phyloP scores from a whole-genome alignment of 2,329 filamentous ascomycete genomes.

The Neonectria faginata region DNA sequence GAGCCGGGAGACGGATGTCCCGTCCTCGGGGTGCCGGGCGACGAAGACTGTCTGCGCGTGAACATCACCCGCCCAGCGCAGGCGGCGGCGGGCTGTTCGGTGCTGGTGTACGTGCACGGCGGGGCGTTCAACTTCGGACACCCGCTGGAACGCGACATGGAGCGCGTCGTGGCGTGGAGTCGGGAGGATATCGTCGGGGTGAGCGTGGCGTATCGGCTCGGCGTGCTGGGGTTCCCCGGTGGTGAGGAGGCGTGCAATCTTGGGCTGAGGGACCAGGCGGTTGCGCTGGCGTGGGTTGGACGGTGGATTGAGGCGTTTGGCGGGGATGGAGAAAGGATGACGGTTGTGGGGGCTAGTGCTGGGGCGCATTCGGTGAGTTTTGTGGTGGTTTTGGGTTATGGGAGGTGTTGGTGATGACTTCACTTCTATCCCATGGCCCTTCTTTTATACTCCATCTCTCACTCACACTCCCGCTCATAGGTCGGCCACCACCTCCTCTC shows the following conservation, averaged over 20 bases:
- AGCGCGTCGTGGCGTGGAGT: slow-evolving; percentile 69
- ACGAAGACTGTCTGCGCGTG: slow-evolving; percentile 65
- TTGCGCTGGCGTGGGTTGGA: slow-evolving; percentile 70
- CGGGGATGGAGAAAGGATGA: slow-evolving; percentile 68
- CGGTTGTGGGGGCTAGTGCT: slow-evolving; percentile 71
- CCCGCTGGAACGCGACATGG: slow-evolving; percentile 68
- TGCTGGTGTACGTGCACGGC: slow-evolving; percentile 72
- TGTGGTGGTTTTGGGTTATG: slow-evolving; percentile 19
- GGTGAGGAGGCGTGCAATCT: slow-evolving; percentile 70
- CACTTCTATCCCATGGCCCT: too few relatives aligned
- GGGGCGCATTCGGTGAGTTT: slow-evolving; percentile 70
- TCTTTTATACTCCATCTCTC: background rate
- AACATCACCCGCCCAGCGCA: slow-evolving; percentile 61
- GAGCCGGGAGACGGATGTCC: slow-evolving; percentile 48
- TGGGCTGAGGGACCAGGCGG: slow-evolving; percentile 72
- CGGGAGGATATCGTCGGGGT: slow-evolving; percentile 65
- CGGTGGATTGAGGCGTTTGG: slow-evolving; percentile 71
- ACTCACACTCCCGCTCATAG: slow-evolving; percentile 49
- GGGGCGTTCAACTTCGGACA: slow-evolving; percentile 70
- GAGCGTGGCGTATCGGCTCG: slow-evolving; percentile 73
- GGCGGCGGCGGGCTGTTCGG: slow-evolving; percentile 50
- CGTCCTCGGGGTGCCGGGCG: background rate
- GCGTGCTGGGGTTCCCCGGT: slow-evolving; percentile 75
- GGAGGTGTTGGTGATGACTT: background rate
- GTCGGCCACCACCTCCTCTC: slow-evolving; percentile 76